Percentiles rank a stretch among this genome's conserved stretches.
phyloP scores from a whole-genome alignment of 2,329 filamentous ascomycete genomes.

The Dendryphion nanum region DNA sequence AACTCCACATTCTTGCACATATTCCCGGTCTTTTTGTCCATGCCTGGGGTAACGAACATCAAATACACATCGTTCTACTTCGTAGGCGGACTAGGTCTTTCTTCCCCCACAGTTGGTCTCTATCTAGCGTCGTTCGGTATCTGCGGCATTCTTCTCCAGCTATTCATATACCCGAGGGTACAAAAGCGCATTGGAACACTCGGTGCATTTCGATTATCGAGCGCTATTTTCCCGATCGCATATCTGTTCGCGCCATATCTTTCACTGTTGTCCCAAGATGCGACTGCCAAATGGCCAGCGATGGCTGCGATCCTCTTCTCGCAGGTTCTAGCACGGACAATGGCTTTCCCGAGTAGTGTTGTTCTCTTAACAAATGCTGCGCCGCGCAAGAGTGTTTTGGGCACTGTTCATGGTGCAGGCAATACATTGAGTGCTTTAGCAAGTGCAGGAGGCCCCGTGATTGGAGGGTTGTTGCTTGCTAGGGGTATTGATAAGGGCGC shows the following conservation, averaged over 20 bases:
- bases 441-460: conserved; percentile 57
- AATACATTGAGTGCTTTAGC: conserved; percentile 59
- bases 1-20: conserved; percentile 47
- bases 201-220: conserved; percentile 36
- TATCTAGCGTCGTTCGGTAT: conserved; percentile 45
- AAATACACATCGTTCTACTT: conserved; percentile 37
- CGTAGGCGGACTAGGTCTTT: conserved; percentile 45
- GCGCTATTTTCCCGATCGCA: conserved; percentile 43
- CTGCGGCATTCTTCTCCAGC: conserved; percentile 45
- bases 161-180: conserved; percentile 44
- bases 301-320: conserved; percentile 40
- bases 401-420: conserved; percentile 56
- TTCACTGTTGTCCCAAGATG: conserved; percentile 33
- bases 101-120: conserved; percentile 44
- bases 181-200: conserved; percentile 40
- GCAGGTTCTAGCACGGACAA: conserved; percentile 46
- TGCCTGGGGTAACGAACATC: conserved; percentile 26
- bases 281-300: conserved; percentile 35
- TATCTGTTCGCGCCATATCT: conserved; percentile 45
- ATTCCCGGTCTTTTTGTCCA: conserved; percentile 48
- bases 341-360: conserved; percentile 55
- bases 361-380: conserved; percentile 62
- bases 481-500: conserved; percentile 54
- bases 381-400: conserved; percentile 51
- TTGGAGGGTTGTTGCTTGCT: conserved; percentile 59